Percentiles rank a stretch among this genome's conserved stretches.
Evolutionary conservation across 208 protist species (phyloP).

Genomic region (Borovskyia barvae): DNA sequence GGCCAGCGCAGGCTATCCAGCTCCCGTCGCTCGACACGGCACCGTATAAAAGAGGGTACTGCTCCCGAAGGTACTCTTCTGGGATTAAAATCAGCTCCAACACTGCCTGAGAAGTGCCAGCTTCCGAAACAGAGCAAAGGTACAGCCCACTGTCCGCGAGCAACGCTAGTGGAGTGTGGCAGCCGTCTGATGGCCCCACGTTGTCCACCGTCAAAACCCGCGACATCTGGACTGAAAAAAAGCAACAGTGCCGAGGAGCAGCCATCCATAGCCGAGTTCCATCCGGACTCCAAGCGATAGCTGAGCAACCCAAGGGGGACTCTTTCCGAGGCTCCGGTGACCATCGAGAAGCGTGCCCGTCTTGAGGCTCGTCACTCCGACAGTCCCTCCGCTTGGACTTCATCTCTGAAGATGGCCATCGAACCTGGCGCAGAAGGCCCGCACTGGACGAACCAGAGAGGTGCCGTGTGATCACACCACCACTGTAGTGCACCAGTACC

Average conservation of each 20-base stretch:
- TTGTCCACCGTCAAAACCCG: slow-evolving; percentile 26
- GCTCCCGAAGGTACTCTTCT: slow-evolving; percentile 42
- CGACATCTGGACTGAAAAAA: slow-evolving; percentile 33
- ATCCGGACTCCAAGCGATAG: slow-evolving; percentile 27
- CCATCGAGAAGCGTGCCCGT: too few relatives aligned
- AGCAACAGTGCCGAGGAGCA: slow-evolving; percentile 15
- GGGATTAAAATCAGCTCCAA: slow-evolving; percentile 19
- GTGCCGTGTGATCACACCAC: slow-evolving; percentile 48
- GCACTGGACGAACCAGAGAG: slow-evolving; percentile 12
- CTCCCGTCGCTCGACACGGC: slow-evolving; percentile 49
- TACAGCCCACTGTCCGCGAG: slow-evolving; percentile 31
- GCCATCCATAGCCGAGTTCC: slow-evolving; percentile 30
- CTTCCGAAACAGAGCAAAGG: slow-evolving; percentile 23
- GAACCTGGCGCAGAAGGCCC: slow-evolving; percentile 7
- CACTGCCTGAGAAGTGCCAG: slow-evolving; percentile 12
- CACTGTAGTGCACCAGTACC: slow-evolving; percentile 64
- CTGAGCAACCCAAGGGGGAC: slow-evolving; percentile 19
- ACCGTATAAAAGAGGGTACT: slow-evolving; percentile 58
- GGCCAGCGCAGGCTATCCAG: slow-evolving; percentile 42
- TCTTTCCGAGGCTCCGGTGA: background rate
- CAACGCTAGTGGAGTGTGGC: slow-evolving; percentile 34
- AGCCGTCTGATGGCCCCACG: slow-evolving; percentile 26
- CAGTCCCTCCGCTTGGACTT: too few relatives aligned
- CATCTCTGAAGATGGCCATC: background rate
- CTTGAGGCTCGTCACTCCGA: too few relatives aligned